These are phyloP conservation scores for Syzygium aromaticum DNA, from an alignment of 345 rosid genomes.

Conservation along the genomic window DNA sequence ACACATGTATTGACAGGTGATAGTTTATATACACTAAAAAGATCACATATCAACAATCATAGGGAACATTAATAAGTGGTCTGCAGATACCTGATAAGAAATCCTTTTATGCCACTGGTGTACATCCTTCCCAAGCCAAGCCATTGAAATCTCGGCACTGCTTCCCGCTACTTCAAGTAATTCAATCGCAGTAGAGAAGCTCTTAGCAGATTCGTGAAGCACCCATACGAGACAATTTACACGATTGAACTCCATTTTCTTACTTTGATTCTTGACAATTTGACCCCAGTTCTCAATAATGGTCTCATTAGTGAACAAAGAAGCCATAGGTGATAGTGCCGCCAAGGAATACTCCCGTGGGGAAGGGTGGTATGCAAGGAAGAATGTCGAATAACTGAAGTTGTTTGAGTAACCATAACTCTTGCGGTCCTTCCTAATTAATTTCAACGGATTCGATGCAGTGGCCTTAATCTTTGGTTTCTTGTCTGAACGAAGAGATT, in stretches of 20 bases:
- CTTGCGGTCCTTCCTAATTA: slow-evolving; percentile 13
- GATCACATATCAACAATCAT: neutral
- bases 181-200: slow-evolving; percentile 43
- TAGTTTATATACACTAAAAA: neutral
- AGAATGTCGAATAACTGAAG: slow-evolving; percentile 3
- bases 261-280: slow-evolving; percentile 5
- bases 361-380: slow-evolving; percentile 5
- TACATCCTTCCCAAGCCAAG: slow-evolving; percentile 69
- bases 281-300: slow-evolving; percentile 14
- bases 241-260: slow-evolving; percentile 28
- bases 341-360: slow-evolving; percentile 9
- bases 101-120: slow-evolving; percentile 53
- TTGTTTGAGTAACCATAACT: slow-evolving; percentile 7
- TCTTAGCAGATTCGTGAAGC: slow-evolving; percentile 50
- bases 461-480: slow-evolving; percentile 7
- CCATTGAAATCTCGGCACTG: slow-evolving; percentile 43
- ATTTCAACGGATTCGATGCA: slow-evolving; percentile 9
- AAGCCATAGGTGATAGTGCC: slow-evolving; percentile 19
- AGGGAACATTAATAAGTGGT: neutral
- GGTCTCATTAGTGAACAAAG: slow-evolving; percentile 14
- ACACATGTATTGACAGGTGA: neutral
- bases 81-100: slow-evolving; percentile 33
- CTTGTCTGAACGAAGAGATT: slow-evolving; percentile 14
- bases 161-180: slow-evolving; percentile 42
- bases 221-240: slow-evolving; percentile 53